Conservation (phyloP, 257 asterid genomes). For the Solanum chiquidenum region DNA sequence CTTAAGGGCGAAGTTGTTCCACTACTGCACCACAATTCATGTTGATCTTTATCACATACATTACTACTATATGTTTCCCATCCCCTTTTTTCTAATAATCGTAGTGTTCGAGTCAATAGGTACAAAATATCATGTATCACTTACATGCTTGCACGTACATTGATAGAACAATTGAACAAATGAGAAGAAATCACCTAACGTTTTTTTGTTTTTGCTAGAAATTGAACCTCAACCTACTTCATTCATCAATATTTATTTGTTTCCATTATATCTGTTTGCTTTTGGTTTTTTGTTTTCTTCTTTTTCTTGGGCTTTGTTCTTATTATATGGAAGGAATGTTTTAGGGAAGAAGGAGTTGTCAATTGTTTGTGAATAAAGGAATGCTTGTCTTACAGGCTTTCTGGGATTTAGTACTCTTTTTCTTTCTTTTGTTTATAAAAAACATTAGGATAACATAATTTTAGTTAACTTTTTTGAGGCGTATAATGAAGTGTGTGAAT, state of each 20-base stretch:
- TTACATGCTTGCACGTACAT: neutral
- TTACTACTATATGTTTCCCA: neutral
- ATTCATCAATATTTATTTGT: neutral
- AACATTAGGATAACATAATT: neutral
- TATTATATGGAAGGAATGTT: slow-evolving; percentile 7
- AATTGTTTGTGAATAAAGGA: slow-evolving; percentile 19
- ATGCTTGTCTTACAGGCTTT: slow-evolving; percentile 1
- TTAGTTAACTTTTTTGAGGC: neutral
- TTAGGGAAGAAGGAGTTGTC: neutral
- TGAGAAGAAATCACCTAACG: neutral
- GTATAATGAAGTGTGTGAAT: neutral
- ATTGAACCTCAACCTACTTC: neutral
- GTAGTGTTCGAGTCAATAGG: neutral
- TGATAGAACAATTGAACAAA: neutral
- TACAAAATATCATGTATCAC: neutral
- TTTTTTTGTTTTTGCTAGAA: neutral
- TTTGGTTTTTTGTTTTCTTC: neutral
- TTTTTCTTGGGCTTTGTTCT: slow-evolving; percentile 9
- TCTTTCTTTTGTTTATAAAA: neutral
- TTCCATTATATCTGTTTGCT: neutral
- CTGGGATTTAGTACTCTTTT: slow-evolving; percentile 7
- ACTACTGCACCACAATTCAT: neutral
- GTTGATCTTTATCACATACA: neutral
- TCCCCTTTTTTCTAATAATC: neutral
- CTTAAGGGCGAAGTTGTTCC: accelerated